Conservation (phyloP, 495 filamentous ascomycete species). For the Talaromyces ruber region DNA sequence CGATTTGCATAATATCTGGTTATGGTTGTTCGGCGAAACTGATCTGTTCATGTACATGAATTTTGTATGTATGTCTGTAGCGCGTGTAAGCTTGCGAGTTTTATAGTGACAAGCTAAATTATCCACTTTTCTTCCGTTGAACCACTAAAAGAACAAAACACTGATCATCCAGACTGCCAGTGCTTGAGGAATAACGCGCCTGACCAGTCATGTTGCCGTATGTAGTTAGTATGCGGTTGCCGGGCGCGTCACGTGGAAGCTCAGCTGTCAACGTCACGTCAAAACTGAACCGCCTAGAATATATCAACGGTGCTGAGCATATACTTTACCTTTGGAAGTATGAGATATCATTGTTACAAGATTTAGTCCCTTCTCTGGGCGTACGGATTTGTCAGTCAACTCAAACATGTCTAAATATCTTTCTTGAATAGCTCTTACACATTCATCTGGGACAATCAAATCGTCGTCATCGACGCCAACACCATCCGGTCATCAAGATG, state of each 20-base stretch:
- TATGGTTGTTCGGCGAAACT: conserved; percentile 1
- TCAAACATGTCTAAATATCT: neutral
- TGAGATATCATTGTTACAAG: neutral
- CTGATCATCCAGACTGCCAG: neutral
- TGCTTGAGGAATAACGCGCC: neutral
- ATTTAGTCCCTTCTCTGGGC: neutral
- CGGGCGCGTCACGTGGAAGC: neutral
- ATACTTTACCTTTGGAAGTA: neutral
- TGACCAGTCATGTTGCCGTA: neutral
- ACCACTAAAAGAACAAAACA: neutral
- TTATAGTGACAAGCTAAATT: neutral
- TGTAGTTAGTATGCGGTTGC: neutral
- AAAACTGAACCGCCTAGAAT: neutral
- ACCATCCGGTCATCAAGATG: neutral
- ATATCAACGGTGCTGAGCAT: neutral
- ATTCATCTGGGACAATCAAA: neutral
- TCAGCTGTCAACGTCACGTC: neutral
- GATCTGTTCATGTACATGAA: conserved; percentile 1
- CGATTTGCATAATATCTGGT: too few relatives aligned
- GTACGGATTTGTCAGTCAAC: neutral
- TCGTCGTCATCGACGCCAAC: neutral
- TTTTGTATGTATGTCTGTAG: conserved; percentile 2
- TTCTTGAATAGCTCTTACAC: neutral
- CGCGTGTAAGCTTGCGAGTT: neutral
- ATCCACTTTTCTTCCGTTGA: neutral